Conservation (phyloP, 2,329 filamentous ascomycete genomes). For the Cercospora sesami region DNA sequence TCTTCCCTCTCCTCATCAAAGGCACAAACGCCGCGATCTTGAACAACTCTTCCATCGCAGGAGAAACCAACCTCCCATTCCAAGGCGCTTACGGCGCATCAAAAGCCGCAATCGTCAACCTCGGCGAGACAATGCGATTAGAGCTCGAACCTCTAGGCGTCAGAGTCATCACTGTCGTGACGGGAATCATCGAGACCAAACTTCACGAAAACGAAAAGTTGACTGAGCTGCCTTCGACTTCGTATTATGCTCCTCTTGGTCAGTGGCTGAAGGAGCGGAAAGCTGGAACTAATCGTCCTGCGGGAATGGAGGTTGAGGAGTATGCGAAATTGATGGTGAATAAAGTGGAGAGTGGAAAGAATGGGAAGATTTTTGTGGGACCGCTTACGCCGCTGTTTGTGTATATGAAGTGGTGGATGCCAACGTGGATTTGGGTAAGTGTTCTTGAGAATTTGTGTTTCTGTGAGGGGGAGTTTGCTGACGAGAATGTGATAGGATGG, state of each 20-base stretch:
- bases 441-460: not conserved
- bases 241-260: constrained; percentile 12
- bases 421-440: constrained; percentile 24
- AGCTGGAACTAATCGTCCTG: constrained; percentile 20
- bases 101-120: constrained; percentile 28
- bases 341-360: constrained; percentile 18
- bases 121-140: constrained; percentile 32
- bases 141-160: constrained; percentile 32
- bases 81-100: constrained; percentile 30
- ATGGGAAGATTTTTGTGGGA: constrained; percentile 22
- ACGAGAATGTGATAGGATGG: not conserved
- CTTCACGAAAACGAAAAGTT: constrained; percentile 20
- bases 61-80: constrained; percentile 21
- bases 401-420: constrained; percentile 24
- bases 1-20: constrained; percentile 48
- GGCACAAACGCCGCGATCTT: constrained; percentile 6
- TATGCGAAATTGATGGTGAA: constrained; percentile 21
- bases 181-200: constrained; percentile 26
- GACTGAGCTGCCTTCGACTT: constrained; percentile 13
- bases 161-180: constrained; percentile 30
- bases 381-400: constrained; percentile 20
- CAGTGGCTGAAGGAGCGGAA: constrained; percentile 21
- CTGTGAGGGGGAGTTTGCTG: not conserved
- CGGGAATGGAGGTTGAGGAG: constrained; percentile 19
- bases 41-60: constrained; percentile 24